Base-by-base conservation (phyloP, 1,284 basidiomycete genomes). In the Fomes fomentarius region DNA sequence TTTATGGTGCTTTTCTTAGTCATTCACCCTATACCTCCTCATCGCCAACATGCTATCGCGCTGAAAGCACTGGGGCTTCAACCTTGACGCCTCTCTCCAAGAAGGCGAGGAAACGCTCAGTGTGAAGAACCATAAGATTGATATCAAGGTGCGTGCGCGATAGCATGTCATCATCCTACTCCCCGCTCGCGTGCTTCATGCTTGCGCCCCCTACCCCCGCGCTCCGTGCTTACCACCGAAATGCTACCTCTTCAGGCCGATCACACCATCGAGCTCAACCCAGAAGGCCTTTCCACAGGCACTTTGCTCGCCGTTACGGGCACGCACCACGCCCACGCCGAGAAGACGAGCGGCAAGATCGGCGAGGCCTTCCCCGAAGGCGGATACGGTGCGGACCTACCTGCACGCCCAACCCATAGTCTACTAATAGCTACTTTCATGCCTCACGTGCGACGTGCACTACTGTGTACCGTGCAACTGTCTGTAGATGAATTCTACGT, bases 21-120 rank as follows among this genome's bases (percentile, higher is more conserved):
- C 11, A 22, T 40, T 40, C 19, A 40, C 10, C 14, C 14, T 24
- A 22, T n/a, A 21, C 30, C 21, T 41, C 19, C 35, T 17, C 15
- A 17, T 12, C 37, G 38, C 33, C 2, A 8, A 3, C 17, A 8
- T 7, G 3, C 26, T 15, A 38, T 43, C 26, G 35, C 35, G 35
- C 14, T 24, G 10, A 22, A 37, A 89, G 85, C 88, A 90, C 66
- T 90, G 87, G 87, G 89, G 88, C 28, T 91, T 90, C 76, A 90
- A 91, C 64, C 79, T 91, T 11, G 84, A 88, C 41, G 87, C 85
- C 1, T 88, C 85, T 58, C 70, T 87, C 31, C 66, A 76, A 43
- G 56, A 56, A 4, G 59, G 56, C 12, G 38, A 50, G 7, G 67
- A 72, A 8, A 66, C 63, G 3, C 68, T 80, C 28, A 75, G 74